These are phyloP conservation scores for Marchantia polymorpha DNA, from an alignment of 225 moss, liverwort and hornwort species.

Conservation along the genomic window DNA sequence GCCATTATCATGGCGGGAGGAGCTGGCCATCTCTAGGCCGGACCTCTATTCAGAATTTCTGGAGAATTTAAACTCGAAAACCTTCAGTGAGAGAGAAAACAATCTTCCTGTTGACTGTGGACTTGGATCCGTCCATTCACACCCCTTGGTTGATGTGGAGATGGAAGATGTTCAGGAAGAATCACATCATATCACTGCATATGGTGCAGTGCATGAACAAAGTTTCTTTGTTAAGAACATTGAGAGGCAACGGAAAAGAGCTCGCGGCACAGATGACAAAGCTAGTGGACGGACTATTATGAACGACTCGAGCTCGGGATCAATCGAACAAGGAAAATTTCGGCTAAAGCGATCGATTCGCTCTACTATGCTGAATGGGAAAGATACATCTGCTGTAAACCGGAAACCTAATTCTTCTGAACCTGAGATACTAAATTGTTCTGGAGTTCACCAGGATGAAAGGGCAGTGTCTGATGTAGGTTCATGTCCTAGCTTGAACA, in stretches of 20 bases:
- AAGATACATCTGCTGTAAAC: no score
- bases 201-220: no score
- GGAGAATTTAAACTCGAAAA: not conserved
- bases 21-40: constrained; percentile 11
- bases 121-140: no score
- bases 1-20: not conserved
- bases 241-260: constrained; percentile 8
- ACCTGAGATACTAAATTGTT: not conserved
- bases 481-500: not conserved
- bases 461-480: constrained; percentile 3
- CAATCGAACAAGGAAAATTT: not conserved
- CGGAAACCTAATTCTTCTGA: no score
- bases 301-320: not conserved
- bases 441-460: not conserved
- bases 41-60: constrained; percentile 2
- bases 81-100: not conserved
- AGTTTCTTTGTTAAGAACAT: no score
- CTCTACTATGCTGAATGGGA: no score
- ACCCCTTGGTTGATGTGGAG: not conserved
- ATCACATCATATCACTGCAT: no score
- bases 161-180: not conserved
- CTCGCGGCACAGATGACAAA: constrained; percentile 11
- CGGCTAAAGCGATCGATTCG: not conserved
- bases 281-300: not conserved
- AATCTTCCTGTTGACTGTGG: no score